A percentile compares a stretch with the other conserved stretches of the same genome.
phyloP scores from a whole-genome alignment of 1,139 yeast genomes.

The Lodderomyces theae region DNA sequence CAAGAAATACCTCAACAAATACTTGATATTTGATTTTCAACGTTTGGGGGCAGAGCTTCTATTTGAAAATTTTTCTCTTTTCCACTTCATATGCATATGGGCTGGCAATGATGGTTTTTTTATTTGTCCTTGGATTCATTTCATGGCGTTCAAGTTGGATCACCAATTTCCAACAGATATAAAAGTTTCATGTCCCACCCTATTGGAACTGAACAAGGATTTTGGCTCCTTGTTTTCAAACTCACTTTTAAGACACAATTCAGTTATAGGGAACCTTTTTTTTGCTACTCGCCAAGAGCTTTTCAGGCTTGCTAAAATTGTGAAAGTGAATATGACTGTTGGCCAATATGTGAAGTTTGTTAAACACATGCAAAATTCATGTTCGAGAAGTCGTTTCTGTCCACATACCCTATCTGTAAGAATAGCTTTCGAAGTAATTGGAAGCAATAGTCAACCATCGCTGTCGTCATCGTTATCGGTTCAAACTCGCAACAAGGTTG shows the following conservation, averaged over 20 bases:
- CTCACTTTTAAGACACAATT: neutral
- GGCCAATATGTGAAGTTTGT: neutral
- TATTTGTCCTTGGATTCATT: neutral
- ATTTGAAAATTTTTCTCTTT: neutral
- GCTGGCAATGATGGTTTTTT: neutral
- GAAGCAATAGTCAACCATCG: neutral
- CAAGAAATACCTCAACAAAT: neutral
- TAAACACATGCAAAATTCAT: neutral
- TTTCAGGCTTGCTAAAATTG: neutral
- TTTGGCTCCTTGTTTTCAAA: neutral
- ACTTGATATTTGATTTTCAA: neutral
- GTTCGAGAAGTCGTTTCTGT: neutral
- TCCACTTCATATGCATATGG: neutral
- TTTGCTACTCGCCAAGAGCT: no score
- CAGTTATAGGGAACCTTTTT: no score
- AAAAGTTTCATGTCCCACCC: neutral
- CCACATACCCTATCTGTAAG: neutral
- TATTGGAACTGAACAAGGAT: neutral
- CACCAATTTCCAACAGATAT: neutral
- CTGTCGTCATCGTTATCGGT: no score
- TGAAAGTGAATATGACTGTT: neutral
- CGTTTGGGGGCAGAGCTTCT: neutral
- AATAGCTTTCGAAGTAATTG: neutral
- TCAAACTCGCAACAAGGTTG: neutral
- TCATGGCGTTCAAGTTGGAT: neutral